Base-by-base conservation (phyloP, 352 stramenopile species). In the Globisporangium iwayamae region DNA sequence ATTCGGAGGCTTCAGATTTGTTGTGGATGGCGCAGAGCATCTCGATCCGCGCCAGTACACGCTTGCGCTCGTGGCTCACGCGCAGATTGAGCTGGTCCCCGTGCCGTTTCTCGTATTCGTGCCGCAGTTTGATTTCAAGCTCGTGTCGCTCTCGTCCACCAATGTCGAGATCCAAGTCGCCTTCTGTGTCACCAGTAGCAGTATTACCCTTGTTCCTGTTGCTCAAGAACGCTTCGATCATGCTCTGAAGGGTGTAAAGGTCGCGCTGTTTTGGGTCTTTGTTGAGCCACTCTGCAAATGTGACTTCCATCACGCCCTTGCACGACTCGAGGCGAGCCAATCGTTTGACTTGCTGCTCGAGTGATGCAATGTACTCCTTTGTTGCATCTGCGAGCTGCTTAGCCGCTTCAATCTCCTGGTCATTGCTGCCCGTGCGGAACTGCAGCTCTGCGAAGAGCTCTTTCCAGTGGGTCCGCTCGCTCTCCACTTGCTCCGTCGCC, bases 71-170 rank as follows among this genome's bases (percentile, higher is more conserved):
- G 53, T 86, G 72, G 36, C 65, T 85, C 14, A 89, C 63, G 5
- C 82, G 76, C 20, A 85, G 28, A 32, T 78, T 83, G 3, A 91
- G 56, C 66, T 85, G 80, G 0, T 87, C 71, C 30, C 76, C 56
- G 62, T 82, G 89, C 7, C 71, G 77, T 47, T 60, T 71, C 53
- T 89, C 78, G 34, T 80, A 87, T 43, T 85, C 74, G 48, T 78
- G 75, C 4, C 67, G 70, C 16, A 91, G 50, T 11, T 71, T 76
- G 2, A 56, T 45, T 53, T 83, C 70, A 8, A 74, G 28, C 25
- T 75, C 71, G 1, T 58, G 65, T 57, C 36, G 20, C 32, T 62
- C 53, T 8, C 11, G 48, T 50, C 10, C 22, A n/a, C 28, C 50
- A 13, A 46, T 14, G 3, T 9, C 20, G 28, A 32, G 16, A 2